Base-by-base conservation (phyloP, 2,329 filamentous ascomycete genomes). In the Shiraia sp. region DNA sequence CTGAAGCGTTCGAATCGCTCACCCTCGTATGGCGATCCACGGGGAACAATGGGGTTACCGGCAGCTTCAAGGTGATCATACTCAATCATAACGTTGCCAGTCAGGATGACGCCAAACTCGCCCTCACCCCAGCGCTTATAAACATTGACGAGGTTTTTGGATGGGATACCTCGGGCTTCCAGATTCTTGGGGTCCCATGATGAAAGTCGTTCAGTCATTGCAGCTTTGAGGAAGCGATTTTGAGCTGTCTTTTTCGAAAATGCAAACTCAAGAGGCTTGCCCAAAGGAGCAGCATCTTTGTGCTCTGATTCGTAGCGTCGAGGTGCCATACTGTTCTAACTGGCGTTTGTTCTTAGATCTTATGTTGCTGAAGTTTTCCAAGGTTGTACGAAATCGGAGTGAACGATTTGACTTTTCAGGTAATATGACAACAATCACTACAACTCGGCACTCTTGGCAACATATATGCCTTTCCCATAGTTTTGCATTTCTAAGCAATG, bases 181-280 rank as follows among this genome's bases (percentile, higher is more conserved):
- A 79, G 53, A 41, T 80, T 72, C 16, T 74, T 74, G 6, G 77
- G 71, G 43, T 79, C 74, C 80, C 81, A 87, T 4, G 77, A 81
- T 0, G 81, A 79, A 10, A 86, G 69, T 6, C 77, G 72, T 61
- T 88, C 85, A 2, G 79, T 80, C 83, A 87, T 86, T 29, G 85
- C 79, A 5, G 73, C 81, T 65, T 87, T 87, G 50, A 86, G 64
- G 56, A 86, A 82, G n/a, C 82, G 74, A 60, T 87, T 87, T 29
- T 76, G 77, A 2, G 82, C 82, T 2, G 75, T 78, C 42, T 72
- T 75, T 36, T 76, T 74, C 29, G 77, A 78, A 51, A 75, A 75
- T 12, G 65, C 65, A 47, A 75, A 75, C 23, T 70, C 53, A 34
- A 76, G 63, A n/a, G 72, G 70, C 51, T 75, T 59, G 36, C 63